These are phyloP conservation scores for Colletotrichum magnum DNA, from an alignment of 2,329 filamentous ascomycete species.

Conservation along the genomic window DNA sequence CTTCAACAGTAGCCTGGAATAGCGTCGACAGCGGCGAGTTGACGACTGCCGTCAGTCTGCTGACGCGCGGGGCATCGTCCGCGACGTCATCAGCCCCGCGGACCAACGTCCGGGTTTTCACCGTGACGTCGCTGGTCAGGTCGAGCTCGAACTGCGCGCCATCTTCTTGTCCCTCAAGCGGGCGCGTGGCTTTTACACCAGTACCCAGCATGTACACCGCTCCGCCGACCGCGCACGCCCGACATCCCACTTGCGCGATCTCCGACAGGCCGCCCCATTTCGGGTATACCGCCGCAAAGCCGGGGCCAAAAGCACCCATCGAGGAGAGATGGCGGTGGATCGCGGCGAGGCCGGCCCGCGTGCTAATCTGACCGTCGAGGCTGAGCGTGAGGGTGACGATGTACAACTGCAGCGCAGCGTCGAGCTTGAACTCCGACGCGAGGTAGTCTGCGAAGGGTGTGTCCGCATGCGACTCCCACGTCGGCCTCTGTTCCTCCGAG, in stretches of 20 bases:
- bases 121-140: constrained; percentile 70
- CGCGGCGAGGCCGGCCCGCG: constrained; percentile 76
- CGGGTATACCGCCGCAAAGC: constrained; percentile 89
- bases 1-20: constrained; percentile 81
- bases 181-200: constrained; percentile 63
- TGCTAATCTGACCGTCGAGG: constrained; percentile 73
- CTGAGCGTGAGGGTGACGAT: constrained; percentile 80
- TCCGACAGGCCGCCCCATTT: constrained; percentile 95
- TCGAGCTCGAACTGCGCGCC: constrained; percentile 56
- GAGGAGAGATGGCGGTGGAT: constrained; percentile 87
- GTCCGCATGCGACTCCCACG: constrained; percentile 72
- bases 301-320: constrained; percentile 88
- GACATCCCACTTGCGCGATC: constrained; percentile 90
- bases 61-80: constrained; percentile 55
- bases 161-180: constrained; percentile 45
- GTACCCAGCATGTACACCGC: constrained; percentile 89
- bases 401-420: constrained; percentile 75
- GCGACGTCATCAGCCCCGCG: constrained; percentile 54
- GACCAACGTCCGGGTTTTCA: constrained; percentile 70
- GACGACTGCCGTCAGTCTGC: constrained; percentile 77
- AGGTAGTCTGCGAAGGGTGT: constrained; percentile 72
- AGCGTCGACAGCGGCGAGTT: constrained; percentile 74
- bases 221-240: constrained; percentile 91
- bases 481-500: constrained; percentile 64
- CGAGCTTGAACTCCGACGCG: constrained; percentile 74